phyloP scores from a whole-genome alignment of 78 protist genomes.

The slime mould (Dictyostelium discoideum) region dicty_2.7 NC_007090.3:3829501-3830000 shows the following conservation, averaged over 20 bases:
- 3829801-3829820: slow-evolving; percentile 87
- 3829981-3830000: slow-evolving; percentile 87
- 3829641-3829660: no score
- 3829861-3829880: slow-evolving; percentile 46
- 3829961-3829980: slow-evolving; percentile 44
- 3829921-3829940: slow-evolving; percentile 67
- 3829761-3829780: slow-evolving; percentile 61
- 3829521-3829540: not conserved
- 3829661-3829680: no score
- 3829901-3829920: slow-evolving; percentile 58
- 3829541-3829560: not conserved
- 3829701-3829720: not conserved
- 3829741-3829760: not conserved
- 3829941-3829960: slow-evolving; percentile 20
- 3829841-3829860: slow-evolving; percentile 59
- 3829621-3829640: no score
- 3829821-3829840: slow-evolving; percentile 7
- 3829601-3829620: no score
- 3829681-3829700: not conserved
- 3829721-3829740: slow-evolving; percentile 32
- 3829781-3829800: slow-evolving; percentile 66
- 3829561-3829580: not conserved
- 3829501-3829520: not conserved
- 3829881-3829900: slow-evolving; percentile 50
- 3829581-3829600: no score